A percentile compares a stretch with the other conserved stretches of the same genome.
phyloP scores from a whole-genome alignment of 2,329 filamentous ascomycete species.

The Proliferodiscus dingleyae region DNA sequence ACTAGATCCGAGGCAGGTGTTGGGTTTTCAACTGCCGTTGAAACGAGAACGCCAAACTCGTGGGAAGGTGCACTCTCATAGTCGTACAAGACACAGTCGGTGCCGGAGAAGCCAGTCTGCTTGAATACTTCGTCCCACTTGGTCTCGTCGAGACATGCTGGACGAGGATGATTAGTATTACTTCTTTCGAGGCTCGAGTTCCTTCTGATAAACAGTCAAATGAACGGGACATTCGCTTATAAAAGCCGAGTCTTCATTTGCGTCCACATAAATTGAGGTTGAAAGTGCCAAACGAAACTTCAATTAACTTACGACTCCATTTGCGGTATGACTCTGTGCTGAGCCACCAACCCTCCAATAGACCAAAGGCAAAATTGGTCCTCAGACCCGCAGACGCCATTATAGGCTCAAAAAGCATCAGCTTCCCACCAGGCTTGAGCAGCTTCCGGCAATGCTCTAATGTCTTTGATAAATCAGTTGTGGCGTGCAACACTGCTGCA shows the following conservation, averaged over 20 bases:
- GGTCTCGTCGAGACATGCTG: slow-evolving; percentile 1
- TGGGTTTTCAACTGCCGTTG: background rate
- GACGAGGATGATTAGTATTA: no score
- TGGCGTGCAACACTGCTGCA: slow-evolving; percentile 18
- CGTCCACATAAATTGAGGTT: no score
- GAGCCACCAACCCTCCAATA: slow-evolving; percentile 34
- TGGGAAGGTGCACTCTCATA: background rate
- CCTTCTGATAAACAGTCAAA: no score
- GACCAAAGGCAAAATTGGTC: background rate
- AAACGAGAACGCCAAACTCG: background rate
- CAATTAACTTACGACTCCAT: no score
- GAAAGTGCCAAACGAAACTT: no score
- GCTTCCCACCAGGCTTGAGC: slow-evolving; percentile 26
- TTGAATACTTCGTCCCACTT: slow-evolving; percentile 1
- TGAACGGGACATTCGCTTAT: no score
- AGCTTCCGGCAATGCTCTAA: slow-evolving; percentile 25
- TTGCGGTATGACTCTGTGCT: slow-evolving; percentile 17
- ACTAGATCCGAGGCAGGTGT: no score
- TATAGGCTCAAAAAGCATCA: slow-evolving; percentile 25
- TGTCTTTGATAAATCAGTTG: slow-evolving; percentile 15
- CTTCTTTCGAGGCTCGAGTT: no score
- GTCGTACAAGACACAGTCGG: slow-evolving; percentile 19
- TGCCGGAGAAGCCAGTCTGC: slow-evolving; percentile 24
- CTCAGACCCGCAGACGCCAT: slow-evolving; percentile 9
- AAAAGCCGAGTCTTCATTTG: no score